Conservation (phyloP, 2,329 filamentous ascomycete species). For the Colletotrichum camelliae region DNA sequence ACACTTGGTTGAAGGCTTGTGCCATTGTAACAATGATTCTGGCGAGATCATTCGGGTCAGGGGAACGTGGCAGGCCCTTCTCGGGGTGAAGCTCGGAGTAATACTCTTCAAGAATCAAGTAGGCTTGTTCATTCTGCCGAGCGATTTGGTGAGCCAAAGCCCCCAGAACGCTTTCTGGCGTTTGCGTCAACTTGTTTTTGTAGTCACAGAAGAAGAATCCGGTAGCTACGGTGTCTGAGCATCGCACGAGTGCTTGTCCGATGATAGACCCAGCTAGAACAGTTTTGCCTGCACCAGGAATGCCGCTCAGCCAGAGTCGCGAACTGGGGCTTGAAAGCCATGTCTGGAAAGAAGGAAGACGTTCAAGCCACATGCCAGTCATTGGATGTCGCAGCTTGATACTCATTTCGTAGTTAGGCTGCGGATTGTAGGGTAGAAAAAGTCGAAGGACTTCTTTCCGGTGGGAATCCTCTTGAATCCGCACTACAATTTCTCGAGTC, state of each 20-base stretch:
- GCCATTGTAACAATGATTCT: accelerated
- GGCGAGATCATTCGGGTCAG: accelerated
- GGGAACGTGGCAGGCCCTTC: neutral
- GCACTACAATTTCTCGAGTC: neutral
- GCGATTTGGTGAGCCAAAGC: too few relatives aligned
- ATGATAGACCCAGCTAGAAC: neutral
- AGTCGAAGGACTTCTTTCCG: accelerated
- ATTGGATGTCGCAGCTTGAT: neutral
- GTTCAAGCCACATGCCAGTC: neutral
- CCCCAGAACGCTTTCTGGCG: too few relatives aligned
- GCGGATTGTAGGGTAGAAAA: neutral
- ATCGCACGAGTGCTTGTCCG: neutral
- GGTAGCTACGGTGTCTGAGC: neutral
- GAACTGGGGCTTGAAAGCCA: neutral
- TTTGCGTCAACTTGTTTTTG: too few relatives aligned
- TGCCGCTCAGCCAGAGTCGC: neutral
- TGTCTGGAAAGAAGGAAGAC: neutral
- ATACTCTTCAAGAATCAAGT: neutral
- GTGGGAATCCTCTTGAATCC: neutral
- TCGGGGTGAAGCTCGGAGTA: neutral
- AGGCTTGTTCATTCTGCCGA: neutral
- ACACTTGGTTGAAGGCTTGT: neutral
- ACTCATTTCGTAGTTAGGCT: neutral
- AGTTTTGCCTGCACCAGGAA: neutral
- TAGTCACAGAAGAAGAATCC: constrained; percentile 15